Conservation (phyloP, 148 eudicot genomes). For the Spergularia marina region DNA sequence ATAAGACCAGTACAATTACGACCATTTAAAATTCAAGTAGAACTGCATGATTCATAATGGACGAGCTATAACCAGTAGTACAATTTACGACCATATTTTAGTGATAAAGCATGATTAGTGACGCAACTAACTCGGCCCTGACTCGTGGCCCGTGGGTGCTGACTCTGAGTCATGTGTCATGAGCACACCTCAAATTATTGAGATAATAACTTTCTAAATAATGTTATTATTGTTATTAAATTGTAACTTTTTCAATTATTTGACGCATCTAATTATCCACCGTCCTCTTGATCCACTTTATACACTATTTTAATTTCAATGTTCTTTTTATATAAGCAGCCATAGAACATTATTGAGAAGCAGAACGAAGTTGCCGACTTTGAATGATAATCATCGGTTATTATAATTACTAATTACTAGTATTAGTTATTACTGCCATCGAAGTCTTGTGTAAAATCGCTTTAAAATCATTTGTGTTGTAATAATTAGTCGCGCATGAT, state of each 20-base stretch:
- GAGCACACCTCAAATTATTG: constrained; percentile 1
- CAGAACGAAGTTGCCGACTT: constrained; percentile 5
- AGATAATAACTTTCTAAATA: neutral
- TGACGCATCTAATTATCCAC: neutral
- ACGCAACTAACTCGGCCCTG: neutral
- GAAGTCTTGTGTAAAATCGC: neutral
- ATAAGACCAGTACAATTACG: no score
- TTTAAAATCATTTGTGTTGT: neutral
- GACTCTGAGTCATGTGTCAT: constrained; percentile 4
- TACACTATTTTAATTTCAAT: neutral
- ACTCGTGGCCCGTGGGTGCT: constrained; percentile 4
- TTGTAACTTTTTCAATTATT: neutral
- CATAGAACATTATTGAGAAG: neutral
- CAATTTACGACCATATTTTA: neutral
- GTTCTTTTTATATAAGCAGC: neutral
- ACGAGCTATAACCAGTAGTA: no score
- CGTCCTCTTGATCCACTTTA: neutral
- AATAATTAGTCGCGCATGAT: neutral
- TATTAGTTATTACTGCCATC: neutral
- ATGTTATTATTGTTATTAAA: neutral
- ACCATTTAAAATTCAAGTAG: no score
- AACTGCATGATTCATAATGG: no score
- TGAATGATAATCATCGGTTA: neutral
- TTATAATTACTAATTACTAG: neutral
- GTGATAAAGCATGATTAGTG: constrained; percentile 2